Evolutionary conservation across 2,329 filamentous ascomycete genomes (phyloP), one percentile per base, ranked within the genome.

Genomic region (Fusarium cicatricum): DNA sequence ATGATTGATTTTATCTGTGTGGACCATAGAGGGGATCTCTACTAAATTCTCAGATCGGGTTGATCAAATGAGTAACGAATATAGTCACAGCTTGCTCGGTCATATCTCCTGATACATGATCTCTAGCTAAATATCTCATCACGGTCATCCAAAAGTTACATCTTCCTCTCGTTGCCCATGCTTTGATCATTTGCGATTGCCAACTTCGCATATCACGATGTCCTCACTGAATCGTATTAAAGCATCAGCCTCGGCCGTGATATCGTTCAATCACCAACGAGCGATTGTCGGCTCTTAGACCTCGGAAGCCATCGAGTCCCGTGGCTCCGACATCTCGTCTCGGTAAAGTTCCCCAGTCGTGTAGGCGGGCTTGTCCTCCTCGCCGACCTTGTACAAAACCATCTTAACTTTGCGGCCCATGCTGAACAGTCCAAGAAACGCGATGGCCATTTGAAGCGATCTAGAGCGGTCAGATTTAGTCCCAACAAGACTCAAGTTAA

Each of bases 391-490:
- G 41, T 65, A 65, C 1, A 65, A 28, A 43, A 39, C 47, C 10
- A 69, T 38, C 43, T 48, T 66, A 36, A 52, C 52, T 46, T 52
- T 61, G 29, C 66, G 66, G 47, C 54, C 60, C 28, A 64, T 23
- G 15, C 56, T 48, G 39, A 66, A 60, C 36, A 59, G 31, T 38
- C 57, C 58, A 16, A 65, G 32, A 41, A 64, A 3, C 14, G 55
- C 33, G 42, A 65, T 44, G 2, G 17, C 15, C 5, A 62, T 31
- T 39, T 69, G 54, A 3, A 69, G 37, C 6, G 48, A 9, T 5
- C 66, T 68, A 12, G 1, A 11, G 11, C 14, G 7, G 17, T 42
- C 19, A 58, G 43, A 17, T 32, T 23, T 3, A n/a, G 10, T 19
- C 11, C 19, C 11, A 19, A 32, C 11, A 4, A 10, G 11, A 11